A percentile compares a stretch with the other conserved stretches of the same genome.
Evolutionary conservation across 495 filamentous ascomycete genomes (phyloP).

Genomic region (Bacidia rubella): DNA sequence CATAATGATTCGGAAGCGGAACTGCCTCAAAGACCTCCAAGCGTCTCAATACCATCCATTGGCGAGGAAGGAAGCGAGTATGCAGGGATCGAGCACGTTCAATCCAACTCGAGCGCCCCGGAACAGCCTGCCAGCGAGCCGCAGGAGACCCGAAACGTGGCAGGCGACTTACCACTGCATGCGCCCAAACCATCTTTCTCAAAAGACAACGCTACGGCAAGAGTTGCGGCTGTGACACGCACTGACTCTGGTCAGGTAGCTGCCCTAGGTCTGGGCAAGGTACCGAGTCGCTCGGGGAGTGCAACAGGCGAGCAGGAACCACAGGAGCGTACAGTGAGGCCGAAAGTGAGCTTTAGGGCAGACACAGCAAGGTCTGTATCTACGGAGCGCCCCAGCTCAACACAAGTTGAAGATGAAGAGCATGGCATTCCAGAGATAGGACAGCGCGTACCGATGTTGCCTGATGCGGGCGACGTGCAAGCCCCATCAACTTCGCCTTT

Average conservation of each 20-base stretch:
- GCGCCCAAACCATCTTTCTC: constrained; percentile 84
- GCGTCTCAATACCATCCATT: constrained; percentile 67
- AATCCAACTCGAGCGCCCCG: constrained; percentile 23
- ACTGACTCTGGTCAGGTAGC: constrained; percentile 78
- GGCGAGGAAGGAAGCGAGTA: constrained; percentile 89
- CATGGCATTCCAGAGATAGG: constrained; percentile 87
- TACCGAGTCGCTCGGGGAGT: constrained; percentile 38
- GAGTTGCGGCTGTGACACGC: constrained; percentile 68
- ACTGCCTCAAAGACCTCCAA: constrained; percentile 50
- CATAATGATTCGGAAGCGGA: constrained; percentile 34
- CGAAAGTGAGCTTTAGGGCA: constrained; percentile 35
- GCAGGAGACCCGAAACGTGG: constrained; percentile 63
- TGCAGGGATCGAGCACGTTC: constrained; percentile 38
- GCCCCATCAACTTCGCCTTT: constrained; percentile 74
- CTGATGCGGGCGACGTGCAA: constrained; percentile 90
- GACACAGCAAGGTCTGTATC: constrained; percentile 37
- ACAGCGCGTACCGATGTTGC: constrained; percentile 82
- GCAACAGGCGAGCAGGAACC: constrained; percentile 43
- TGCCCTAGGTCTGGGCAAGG: constrained; percentile 63
- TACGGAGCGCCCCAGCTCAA: constrained; percentile 33
- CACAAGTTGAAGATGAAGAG: constrained; percentile 40
- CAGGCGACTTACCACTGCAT: constrained; percentile 70
- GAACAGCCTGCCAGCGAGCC: constrained; percentile 33
- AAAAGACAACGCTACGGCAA: constrained; percentile 59
- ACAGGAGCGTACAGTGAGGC: constrained; percentile 33